Evolutionary conservation across 1,284 basidiomycete genomes (phyloP).

Genomic region (Sanghuangporus weigelae): DNA sequence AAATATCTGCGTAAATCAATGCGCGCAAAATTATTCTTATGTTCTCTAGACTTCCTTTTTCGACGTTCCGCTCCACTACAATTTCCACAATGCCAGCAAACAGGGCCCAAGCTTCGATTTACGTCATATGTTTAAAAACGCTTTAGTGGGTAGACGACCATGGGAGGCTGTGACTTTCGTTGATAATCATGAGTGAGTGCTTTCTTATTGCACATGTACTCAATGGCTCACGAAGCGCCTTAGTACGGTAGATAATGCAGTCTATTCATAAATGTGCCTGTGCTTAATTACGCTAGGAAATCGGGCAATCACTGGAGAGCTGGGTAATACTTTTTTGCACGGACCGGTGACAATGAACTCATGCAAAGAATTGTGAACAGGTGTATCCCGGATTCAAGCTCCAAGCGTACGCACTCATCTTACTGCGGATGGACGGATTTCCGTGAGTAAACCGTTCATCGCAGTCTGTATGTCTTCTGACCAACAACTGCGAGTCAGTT

Average conservation of each 20-base stretch:
- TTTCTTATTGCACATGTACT: slow-evolving; percentile 1
- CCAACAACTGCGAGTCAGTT: slow-evolving; percentile 38
- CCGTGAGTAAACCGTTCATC: slow-evolving; percentile 53
- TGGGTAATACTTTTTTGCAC: slow-evolving; percentile 47
- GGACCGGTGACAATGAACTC: not conserved
- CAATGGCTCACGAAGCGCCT: slow-evolving; percentile 1
- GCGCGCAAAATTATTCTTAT: not conserved
- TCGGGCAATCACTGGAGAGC: slow-evolving; percentile 70
- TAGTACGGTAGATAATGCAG: slow-evolving; percentile 45
- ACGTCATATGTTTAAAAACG: slow-evolving; percentile 52
- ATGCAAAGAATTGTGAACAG: slow-evolving; percentile 31
- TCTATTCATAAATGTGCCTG: not conserved
- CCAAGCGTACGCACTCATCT: slow-evolving; percentile 83
- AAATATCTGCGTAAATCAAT: not conserved
- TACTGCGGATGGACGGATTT: slow-evolving; percentile 79
- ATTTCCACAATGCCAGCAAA: slow-evolving; percentile 62
- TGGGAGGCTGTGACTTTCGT: slow-evolving; percentile 78
- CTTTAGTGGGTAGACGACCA: slow-evolving; percentile 53
- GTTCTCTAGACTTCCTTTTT: slow-evolving; percentile 62
- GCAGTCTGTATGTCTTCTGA: not conserved
- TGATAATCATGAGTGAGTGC: slow-evolving; percentile 74
- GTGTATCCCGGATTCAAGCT: slow-evolving; percentile 65
- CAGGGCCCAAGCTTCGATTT: slow-evolving; percentile 59
- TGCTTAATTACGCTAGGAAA: slow-evolving; percentile 40
- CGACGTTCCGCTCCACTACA: slow-evolving; percentile 73